Evolutionary conservation across 352 stramenopile species (phyloP).

Genomic region (Globisporangium heterothallicum): DNA sequence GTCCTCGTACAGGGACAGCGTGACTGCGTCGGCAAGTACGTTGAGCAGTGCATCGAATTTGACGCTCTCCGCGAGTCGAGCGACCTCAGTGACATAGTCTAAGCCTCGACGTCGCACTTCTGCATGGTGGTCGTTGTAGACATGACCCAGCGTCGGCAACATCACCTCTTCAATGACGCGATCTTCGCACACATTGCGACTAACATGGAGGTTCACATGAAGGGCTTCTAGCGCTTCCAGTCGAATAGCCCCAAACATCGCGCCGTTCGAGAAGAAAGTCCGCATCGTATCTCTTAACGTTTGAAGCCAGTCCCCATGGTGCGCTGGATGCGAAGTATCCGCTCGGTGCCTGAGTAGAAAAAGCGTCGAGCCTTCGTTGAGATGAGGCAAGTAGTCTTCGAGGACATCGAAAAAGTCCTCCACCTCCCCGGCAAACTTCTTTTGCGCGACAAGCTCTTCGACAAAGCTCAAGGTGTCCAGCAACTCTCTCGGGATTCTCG

Average conservation of each 20-base stretch:
- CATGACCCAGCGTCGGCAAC: constrained; percentile 50
- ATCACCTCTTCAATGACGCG: constrained; percentile 83
- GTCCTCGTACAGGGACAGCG: constrained; percentile 59
- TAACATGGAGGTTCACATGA: constrained; percentile 63
- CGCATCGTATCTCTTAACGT: constrained; percentile 47
- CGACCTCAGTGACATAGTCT: constrained; percentile 63
- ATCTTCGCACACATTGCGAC: constrained; percentile 79
- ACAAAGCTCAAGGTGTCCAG: constrained; percentile 72
- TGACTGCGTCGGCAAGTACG: constrained; percentile 65
- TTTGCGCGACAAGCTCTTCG: constrained; percentile 59
- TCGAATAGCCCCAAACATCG: constrained; percentile 41
- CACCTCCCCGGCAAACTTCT: constrained; percentile 59
- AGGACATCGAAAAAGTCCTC: constrained; percentile 73
- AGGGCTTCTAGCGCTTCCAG: constrained; percentile 69
- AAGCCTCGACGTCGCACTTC: constrained; percentile 54
- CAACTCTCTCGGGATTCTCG: constrained; percentile 68
- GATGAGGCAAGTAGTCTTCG: constrained; percentile 61
- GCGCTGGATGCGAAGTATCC: constrained; percentile 59
- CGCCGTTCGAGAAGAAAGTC: constrained; percentile 57
- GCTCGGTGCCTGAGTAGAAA: constrained; percentile 59
- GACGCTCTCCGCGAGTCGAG: constrained; percentile 66
- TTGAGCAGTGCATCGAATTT: constrained; percentile 80
- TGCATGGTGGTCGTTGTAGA: constrained; percentile 67
- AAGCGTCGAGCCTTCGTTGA: constrained; percentile 49
- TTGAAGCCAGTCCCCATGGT: constrained; percentile 60